Evolutionary conservation across 164 flowering plant genomes (phyloP), one percentile per base, ranked within the genome.

Genomic region (Chimonanthus salicifolius): DNA sequence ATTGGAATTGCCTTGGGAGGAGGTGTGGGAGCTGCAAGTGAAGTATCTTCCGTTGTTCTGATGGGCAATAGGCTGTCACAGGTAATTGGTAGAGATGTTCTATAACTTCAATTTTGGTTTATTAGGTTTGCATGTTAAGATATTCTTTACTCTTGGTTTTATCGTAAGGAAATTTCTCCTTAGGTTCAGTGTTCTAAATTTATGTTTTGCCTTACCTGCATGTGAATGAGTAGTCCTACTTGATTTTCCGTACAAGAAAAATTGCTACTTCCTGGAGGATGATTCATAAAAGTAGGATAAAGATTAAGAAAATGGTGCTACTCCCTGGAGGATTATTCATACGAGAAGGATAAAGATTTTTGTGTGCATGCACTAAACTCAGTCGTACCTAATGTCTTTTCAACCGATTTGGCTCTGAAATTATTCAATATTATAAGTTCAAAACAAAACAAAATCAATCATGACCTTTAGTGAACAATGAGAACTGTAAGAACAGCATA

Each of bases 21-120:
- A 10, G 94, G 97, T 75, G 97, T 89, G 79, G 97, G 95, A 75
- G 99, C 98, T 74, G 98, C 99, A 8, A 91, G 95, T 84, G 99
- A 96, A 80, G 99, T 89, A 60, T 90, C 99, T 70, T 87, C 98
- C 48, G 80, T 96, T 70, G 97, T 96, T 66, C 85, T 96, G 47
- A 88, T 94, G 97, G 92, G 97, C 21, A 86, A 94, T 80, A 85
- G 84, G 71, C 86, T 94, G 73, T 87, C 98, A 62, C 99, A 94
- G 98, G 97, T 95, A 80, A 45, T 43, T 49, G 20, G 3, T 33
- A 49, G 5, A 6, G 9, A 11, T 66, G 65, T 63, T 8, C 18
- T 7, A 63, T 18, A 18, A 21, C 43, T 18, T 63, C 16, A 54
- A 54, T 54, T 54, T 54, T 54, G 9, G 9, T 0, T 54, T 54